Evolutionary conservation across 2,329 filamentous ascomycete genomes (phyloP), one percentile per base, ranked within the genome.

Genomic region (Stachybotrys chlorohalonatus): DNA sequence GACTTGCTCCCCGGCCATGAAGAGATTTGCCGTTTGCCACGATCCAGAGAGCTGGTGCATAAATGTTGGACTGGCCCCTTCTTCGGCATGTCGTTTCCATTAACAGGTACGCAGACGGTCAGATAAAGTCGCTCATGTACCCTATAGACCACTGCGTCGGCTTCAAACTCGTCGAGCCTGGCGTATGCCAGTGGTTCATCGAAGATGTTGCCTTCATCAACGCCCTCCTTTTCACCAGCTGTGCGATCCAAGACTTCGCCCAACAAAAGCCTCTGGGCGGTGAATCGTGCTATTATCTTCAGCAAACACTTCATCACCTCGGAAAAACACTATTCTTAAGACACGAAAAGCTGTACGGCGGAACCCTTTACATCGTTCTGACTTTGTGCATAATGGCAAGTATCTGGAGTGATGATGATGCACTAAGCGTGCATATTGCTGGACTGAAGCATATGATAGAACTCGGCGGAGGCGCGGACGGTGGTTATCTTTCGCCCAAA

Each of bases 161-260:
- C 17, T 45, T 52, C 16, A 11, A 32, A 15, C 31, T 16, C n/a
- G 9, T 16, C n/a, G 13, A 8, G 6, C n/a, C 11, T 11, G 13
- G 8, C 11, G 36, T 24, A 7, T 45, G 32, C 16, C 11, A 11
- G n/a, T 9, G 13, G 11, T 52, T 52, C 50, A 4, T 16, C 11
- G 17, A 52, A 16, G 56, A 58, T n/a, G 16, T 48, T 1, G 54
- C 52, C 2, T 55, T 54, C 30, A 16, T 55, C n/a, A 46, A 55
- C 36, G 55, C 54, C n/a, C 47, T 55, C 8, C 30, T 58, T 9
- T 55, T 53, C 39, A 46, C 50, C n/a, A 52, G 50, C 52, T 50
- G 32, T 7, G 52, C 50, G 3, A 49, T 45, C 31, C n/a, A 36
- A 11, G 53, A 55, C 11, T 47, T 50, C 13, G 7, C 50, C 1